Evolutionary conservation across 345 rosid genomes (phyloP), one percentile per base, ranked within the genome.

Genomic region (Brassica juncea): DNA sequence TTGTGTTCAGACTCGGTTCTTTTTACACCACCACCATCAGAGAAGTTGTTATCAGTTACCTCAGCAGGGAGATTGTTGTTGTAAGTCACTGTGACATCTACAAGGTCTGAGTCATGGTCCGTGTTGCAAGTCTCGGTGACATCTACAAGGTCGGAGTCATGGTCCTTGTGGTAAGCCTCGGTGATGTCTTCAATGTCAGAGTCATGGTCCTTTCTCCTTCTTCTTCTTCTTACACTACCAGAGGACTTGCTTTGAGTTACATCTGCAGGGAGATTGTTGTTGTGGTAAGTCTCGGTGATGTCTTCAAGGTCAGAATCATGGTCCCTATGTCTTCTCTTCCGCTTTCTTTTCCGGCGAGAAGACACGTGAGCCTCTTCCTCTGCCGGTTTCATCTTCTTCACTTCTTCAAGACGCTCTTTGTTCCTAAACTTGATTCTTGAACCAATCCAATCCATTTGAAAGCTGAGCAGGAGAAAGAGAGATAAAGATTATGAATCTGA

Each of bases 341-440:
- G 55, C 55, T 3, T 66, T 4, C 31, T 1, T 39, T 39, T 39
- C 55, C 30, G 55, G 55, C 16, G 19, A 39, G 70, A 11, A 39
- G 49, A 8, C n/a, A 16, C 28, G 2, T 5, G 30, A 28, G 70
- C 1, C 1, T 21, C 6, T 9, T 19, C 52, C 9, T 66, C 70
- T 39, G 11, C 12, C 15, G n/a, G 11, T 39, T 66, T 35, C 30
- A 30, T 44, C 15, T 66, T 66, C 8, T 4, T 66, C 52, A 66
- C 70, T 39, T 35, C 70, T 9, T 66, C 32, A 66, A 66, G 54
- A 11, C 70, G 55, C 70, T 66, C 8, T 6, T 44, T 11, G 70
- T 37, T 66, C 70, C 70, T 21, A 2, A 4, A 6, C 6, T 66
- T 66, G 16, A 66, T 66, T 21, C 70, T 66, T 66, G 30, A 39